These are phyloP conservation scores for Ustilago nuda DNA, from an alignment of 1,284 basidiomycete genomes.

Conservation along the genomic window DNA sequence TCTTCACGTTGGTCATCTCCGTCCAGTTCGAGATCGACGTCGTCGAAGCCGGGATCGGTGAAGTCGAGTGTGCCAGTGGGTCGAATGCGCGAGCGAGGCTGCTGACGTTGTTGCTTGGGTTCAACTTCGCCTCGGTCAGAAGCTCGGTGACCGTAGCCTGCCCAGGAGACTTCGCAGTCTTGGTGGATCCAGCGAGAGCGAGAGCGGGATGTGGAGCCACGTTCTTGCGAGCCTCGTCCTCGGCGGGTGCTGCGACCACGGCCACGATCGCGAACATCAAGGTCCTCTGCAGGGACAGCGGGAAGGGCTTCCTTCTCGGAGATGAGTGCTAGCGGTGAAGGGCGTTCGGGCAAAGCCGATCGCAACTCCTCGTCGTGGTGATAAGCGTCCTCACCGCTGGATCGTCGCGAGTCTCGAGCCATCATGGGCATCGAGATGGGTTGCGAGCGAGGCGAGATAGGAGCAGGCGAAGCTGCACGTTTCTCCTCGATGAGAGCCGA, in stretches of 20 bases:
- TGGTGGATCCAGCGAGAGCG: conserved; percentile 29
- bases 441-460: conserved; percentile 42
- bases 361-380: conserved; percentile 45
- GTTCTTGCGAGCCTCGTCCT: conserved; percentile 42
- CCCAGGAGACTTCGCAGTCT: conserved; percentile 49
- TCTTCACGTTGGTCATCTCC: conserved; percentile 47
- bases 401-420: conserved; percentile 23
- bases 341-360: conserved; percentile 37
- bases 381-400: conserved; percentile 31
- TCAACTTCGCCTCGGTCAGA: conserved; percentile 30
- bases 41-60: conserved; percentile 54
- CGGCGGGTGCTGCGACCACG: conserved; percentile 37
- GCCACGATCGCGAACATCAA: conserved; percentile 19
- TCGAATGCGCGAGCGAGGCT: conserved; percentile 16
- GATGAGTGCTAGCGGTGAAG: conserved; percentile 34
- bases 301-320: conserved; percentile 25
- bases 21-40: conserved; percentile 59
- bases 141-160: conserved; percentile 45
- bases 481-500: conserved; percentile 9
- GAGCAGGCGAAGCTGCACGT: conserved; percentile 19
- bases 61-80: conserved; percentile 15
- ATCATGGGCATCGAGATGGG: conserved; percentile 44
- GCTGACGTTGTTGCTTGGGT: conserved; percentile 14
- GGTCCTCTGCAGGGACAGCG: not conserved
- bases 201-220: conserved; percentile 37